Base-by-base conservation (phyloP, 257 asterid species). In the Solanum etuberosum region DNA sequence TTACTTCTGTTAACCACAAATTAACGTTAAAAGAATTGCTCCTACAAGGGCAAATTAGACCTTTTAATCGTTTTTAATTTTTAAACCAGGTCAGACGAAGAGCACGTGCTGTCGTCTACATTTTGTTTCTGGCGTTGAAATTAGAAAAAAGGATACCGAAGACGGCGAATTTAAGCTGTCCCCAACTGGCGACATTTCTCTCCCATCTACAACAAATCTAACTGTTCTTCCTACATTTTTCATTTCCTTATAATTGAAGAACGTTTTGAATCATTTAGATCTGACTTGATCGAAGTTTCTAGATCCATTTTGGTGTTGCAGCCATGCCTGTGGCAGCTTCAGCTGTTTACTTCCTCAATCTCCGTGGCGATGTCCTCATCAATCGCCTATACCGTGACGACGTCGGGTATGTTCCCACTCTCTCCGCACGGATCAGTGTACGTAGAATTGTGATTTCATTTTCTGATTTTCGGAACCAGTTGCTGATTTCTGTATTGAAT, bases 281-380 rank as follows among this genome's bases (percentile, higher is more conserved):
- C 88, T 40, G 88, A 72, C 20, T 59, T 59, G 83, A 48, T 68
- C 68, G 70, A 68, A 37, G 61, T 32, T 29, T 13, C 31, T 70
- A 54, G 83, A 57, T 40, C 81, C 82, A 25, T 85, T 89, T 84
- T 65, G 83, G 88, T 74, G 87, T 70, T 37, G 86, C 67, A 92
- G 94, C 88, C 88, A 97, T 97, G 99, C 99, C 99, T 48, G 95
- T 97, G 89, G 98, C 98, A 90, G 99, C 99, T 90, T 97, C 99
- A 61, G 98, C 99, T 86, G 90, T 97, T 67, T 97, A 97, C 91
- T 97, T 97, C 90, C 93, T 97, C 48, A 97, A 97, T 91, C 98
- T 97, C 88, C 98, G 99, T 32, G 99, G 99, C 91, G 98, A 97
- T 93, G 98, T 95, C 88, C 98, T 97, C 92, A 97, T 97, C 91